Conservation (phyloP, 169 alveolate genomes). For the Cryptosporidium bovis region DNA sequence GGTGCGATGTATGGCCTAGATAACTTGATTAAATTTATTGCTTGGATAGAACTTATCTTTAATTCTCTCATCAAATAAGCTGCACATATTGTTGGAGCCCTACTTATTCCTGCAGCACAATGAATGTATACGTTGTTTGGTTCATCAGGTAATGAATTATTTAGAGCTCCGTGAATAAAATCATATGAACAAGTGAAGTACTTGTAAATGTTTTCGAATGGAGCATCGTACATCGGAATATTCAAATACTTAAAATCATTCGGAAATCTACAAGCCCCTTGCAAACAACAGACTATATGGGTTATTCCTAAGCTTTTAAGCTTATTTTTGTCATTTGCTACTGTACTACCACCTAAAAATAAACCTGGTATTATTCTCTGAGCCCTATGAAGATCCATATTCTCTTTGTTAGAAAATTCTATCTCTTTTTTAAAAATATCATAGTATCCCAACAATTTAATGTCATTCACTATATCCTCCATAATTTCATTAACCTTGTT, state of each 20-base stretch:
- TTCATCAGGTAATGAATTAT: conserved; percentile 19
- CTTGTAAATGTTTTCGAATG: conserved; percentile 54
- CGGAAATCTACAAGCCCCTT: conserved; percentile 36
- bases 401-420: conserved; percentile 40
- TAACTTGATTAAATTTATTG: conserved; percentile 24
- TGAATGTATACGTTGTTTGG: conserved; percentile 59
- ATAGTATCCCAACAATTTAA: conserved; percentile 27
- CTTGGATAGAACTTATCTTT: conserved; percentile 45
- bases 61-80: conserved; percentile 64
- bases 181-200: conserved; percentile 34
- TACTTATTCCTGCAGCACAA: conserved; percentile 75
- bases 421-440: conserved; percentile 31
- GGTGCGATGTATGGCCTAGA: conserved; percentile 71
- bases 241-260: conserved; percentile 41
- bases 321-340: conserved; percentile 43
- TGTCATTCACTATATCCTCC: not conserved
- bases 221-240: conserved; percentile 59
- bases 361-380: conserved; percentile 68
- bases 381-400: conserved; percentile 53
- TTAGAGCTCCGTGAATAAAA: conserved; percentile 47
- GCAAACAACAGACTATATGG: conserved; percentile 63
- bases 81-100: conserved; percentile 72
- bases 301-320: conserved; percentile 57
- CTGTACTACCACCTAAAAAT: conserved; percentile 49
- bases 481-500: conserved; percentile 9